phyloP scores from a whole-genome alignment of 2,329 filamentous ascomycete genomes.

The Pseudogymnoascus sp. region DNA sequence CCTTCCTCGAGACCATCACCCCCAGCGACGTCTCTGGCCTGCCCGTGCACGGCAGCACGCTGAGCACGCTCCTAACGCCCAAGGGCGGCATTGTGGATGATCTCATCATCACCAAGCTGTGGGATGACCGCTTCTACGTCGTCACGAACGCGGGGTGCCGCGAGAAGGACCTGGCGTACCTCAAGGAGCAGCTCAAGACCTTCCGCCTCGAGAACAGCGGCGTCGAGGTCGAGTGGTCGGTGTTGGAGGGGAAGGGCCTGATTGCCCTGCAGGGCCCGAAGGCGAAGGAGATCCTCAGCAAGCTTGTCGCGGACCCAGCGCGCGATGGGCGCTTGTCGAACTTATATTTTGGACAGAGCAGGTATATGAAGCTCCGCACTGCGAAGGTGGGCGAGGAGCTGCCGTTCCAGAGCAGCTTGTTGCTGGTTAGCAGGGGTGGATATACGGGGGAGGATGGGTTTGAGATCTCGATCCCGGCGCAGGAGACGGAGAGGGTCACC shows the following conservation, averaged over 20 bases:
- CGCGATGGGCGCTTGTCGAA: constrained; percentile 48
- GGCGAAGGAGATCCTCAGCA: constrained; percentile 58
- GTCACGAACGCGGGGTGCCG: constrained; percentile 92
- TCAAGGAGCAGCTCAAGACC: constrained; percentile 58
- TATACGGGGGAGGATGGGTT: constrained; percentile 99
- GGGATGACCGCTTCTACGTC: constrained; percentile 70
- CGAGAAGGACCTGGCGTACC: constrained; percentile 76
- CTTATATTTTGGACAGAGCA: constrained; percentile 75
- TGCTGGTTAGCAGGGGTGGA: constrained; percentile 78
- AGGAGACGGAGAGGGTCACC: constrained; percentile 56
- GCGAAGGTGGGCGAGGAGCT: constrained; percentile 40
- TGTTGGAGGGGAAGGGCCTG: constrained; percentile 65
- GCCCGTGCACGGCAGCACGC: constrained; percentile 59
- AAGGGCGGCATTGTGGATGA: constrained; percentile 94
- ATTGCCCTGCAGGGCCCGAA: constrained; percentile 85
- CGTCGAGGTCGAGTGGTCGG: constrained; percentile 55
- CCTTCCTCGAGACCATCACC: constrained; percentile 77
- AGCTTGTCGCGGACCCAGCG: constrained; percentile 45
- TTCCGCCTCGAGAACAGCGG: constrained; percentile 41
- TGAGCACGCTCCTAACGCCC: constrained; percentile 76
- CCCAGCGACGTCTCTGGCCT: constrained; percentile 64
- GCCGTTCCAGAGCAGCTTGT: constrained; percentile 30
- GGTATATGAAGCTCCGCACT: constrained; percentile 51
- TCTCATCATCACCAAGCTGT: constrained; percentile 78
- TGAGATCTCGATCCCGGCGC: constrained; percentile 76